These are phyloP conservation scores for Agaricales sp. DNA, from an alignment of 1,284 basidiomycete species.

Conservation along the genomic window DNA sequence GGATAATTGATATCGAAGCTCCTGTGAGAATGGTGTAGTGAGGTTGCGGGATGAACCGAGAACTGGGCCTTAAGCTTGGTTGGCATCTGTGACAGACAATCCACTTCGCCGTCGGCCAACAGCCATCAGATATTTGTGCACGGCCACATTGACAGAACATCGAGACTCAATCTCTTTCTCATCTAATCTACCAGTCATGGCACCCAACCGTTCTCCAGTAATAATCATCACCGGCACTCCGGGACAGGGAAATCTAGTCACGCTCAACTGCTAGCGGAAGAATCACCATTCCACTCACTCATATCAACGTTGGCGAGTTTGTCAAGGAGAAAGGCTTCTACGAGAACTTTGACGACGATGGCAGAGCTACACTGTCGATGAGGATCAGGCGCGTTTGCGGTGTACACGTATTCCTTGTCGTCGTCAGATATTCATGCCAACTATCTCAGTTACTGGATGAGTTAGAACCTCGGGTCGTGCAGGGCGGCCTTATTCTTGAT, in stretches of 20 bases:
- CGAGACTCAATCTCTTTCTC: no score
- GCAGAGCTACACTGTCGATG: slow-evolving; percentile 51
- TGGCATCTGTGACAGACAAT: no score
- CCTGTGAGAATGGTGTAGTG: no score
- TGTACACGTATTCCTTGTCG: slow-evolving; percentile 1
- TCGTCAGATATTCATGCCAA: background rate
- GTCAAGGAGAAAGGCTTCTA: slow-evolving; percentile 65
- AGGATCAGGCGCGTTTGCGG: slow-evolving; percentile 66
- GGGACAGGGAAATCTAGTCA: slow-evolving; percentile 89
- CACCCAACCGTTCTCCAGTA: slow-evolving; percentile 43
- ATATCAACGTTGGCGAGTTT: slow-evolving; percentile 86
- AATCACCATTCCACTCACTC: slow-evolving; percentile 59
- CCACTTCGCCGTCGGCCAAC: no score
- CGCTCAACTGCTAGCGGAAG: slow-evolving; percentile 65
- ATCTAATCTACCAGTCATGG: no score
- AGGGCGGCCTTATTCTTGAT: slow-evolving; percentile 84
- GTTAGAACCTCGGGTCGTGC: slow-evolving; percentile 60
- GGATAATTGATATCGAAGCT: no score
- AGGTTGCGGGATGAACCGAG: no score
- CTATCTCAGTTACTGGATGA: slow-evolving; percentile 72
- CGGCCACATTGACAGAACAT: no score
- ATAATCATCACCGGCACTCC: slow-evolving; percentile 92
- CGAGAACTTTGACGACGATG: slow-evolving; percentile 2
- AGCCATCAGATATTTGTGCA: no score
- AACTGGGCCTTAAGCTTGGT: no score